Percentiles rank a stretch among this genome's conserved stretches.
phyloP scores from a whole-genome alignment of 257 asterid species.

The Solanum tarapatanum region DNA sequence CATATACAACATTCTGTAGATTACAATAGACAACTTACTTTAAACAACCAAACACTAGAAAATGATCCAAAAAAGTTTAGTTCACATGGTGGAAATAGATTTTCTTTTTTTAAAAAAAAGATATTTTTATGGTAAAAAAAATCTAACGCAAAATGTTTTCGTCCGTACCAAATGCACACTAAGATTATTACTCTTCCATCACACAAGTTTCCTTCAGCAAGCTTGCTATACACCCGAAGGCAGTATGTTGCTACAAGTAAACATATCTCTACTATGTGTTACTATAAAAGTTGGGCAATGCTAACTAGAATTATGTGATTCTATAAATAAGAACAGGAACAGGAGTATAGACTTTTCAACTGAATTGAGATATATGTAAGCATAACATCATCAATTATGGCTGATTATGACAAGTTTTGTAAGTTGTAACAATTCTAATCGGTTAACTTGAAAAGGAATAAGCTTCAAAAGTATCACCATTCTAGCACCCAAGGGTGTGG shows the following conservation, averaged over 20 bases:
- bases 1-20: not conserved
- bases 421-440: not conserved
- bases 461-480: not conserved
- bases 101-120: not conserved
- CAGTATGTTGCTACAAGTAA: not conserved
- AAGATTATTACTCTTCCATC: not conserved
- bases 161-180: not conserved
- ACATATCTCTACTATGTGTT: not conserved
- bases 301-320: not conserved
- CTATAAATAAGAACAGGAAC: not conserved
- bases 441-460: not conserved
- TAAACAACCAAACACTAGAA: not conserved
- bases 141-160: not conserved
- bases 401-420: not conserved
- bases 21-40: not conserved
- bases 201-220: not conserved
- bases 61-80: not conserved
- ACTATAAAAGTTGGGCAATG: not conserved
- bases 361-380: not conserved
- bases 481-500: not conserved
- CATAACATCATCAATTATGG: not conserved
- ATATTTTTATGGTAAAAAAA: not conserved
- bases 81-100: not conserved
- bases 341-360: not conserved
- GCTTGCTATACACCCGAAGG: not conserved